Base-by-base conservation (phyloP, 257 asterid genomes). In the Solanum arcanum region DNA sequence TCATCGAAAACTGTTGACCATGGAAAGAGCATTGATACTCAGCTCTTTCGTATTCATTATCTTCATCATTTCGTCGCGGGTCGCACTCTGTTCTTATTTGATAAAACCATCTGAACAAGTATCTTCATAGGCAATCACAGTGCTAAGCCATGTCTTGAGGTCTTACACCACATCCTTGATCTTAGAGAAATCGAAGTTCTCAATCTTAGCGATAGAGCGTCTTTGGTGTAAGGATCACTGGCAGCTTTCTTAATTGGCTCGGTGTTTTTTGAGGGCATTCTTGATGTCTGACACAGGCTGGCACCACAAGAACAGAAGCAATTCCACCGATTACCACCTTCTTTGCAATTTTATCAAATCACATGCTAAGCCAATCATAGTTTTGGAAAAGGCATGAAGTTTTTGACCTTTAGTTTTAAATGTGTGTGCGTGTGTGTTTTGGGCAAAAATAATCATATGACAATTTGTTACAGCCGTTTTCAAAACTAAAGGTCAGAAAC, bases 121-220 rank as follows among this genome's bases (percentile, higher is more conserved):
- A 27, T 94, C 92, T 76, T 94, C 93, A 90, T 91, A 89, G 0
- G 94, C 87, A 4, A 94, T 82, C 39, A 94, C 93, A 6, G 93
- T 98, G 25, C 96, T 92, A 3, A 95, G 93, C 99, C 98, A 96
- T 16, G 94, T 93, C 91, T 91, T 92, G 46, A 95, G 68, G 83
- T 96, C 98, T 23, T 91, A 95, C 2, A 92, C 60, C 70, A 91
- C 87, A 44, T 89, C 88, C 1, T 89, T 84, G 23, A 94, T 59
- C 56, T 89, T 87, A 12, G 49, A 60, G 16, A 84, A 16, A 14
- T 92, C 90, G 59, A 94, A 86, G 5, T 89, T 73, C 3, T 85
- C 88, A 12, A 96, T 37, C 62, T 87, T 88, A 4, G 37, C 86
- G 37, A 90, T 81, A 3, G 98, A 9, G 98, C 98, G 39, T 89